Conservation (phyloP, 176 grass and related monocot species). For the Melocanna baccifera region DNA sequence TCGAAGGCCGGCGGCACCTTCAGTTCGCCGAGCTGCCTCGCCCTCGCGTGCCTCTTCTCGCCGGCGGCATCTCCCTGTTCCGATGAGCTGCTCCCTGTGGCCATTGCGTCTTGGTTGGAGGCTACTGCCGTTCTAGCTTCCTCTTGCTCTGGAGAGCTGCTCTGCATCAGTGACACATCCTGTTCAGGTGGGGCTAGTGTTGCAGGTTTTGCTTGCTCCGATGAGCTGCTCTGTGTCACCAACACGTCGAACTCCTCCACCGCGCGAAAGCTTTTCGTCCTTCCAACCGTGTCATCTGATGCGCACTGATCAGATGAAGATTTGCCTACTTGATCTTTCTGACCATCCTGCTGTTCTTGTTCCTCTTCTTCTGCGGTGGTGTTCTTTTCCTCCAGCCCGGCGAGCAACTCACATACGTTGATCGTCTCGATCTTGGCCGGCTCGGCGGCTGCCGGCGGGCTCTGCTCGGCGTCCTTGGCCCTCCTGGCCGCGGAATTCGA, state of each 20-base stretch:
- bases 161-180: background rate
- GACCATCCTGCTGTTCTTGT: background rate
- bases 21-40: constrained; percentile 51
- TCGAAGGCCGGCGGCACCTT: constrained; percentile 57
- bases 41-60: constrained; percentile 45
- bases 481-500: constrained; percentile 30
- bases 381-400: constrained; percentile 66
- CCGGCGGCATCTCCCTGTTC: background rate
- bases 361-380: background rate
- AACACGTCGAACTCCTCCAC: constrained; percentile 56
- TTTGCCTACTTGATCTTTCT: background rate
- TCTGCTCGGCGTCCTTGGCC: constrained; percentile 15
- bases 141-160: constrained; percentile 8
- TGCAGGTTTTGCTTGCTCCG: background rate
- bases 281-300: background rate
- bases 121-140: background rate
- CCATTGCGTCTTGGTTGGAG: background rate
- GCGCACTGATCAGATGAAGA: background rate
- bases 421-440: constrained; percentile 57
- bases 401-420: constrained; percentile 62
- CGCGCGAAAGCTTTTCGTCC: constrained; percentile 53
- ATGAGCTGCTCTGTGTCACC: background rate
- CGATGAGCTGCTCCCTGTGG: background rate
- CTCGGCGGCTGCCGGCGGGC: background rate
- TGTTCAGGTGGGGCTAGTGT: background rate